phyloP scores from a whole-genome alignment of 371 early-diverging fungal genomes.

The Rhizopus microsporus region DNA sequence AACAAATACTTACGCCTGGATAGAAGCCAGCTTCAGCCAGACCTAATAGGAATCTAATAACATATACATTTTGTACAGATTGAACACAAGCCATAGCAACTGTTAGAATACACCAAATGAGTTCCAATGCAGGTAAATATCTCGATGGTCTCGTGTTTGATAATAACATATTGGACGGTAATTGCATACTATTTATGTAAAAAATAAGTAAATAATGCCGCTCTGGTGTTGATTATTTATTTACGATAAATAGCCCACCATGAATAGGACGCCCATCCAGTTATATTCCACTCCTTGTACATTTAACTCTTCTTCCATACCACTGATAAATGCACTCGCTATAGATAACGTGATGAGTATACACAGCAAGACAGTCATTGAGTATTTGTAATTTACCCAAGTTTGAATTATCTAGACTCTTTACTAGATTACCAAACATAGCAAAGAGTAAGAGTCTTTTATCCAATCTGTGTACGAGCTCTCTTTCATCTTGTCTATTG shows the following conservation, averaged over 20 bases:
- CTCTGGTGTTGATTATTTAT: slow-evolving; percentile 1
- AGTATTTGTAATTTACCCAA: slow-evolving; percentile 25
- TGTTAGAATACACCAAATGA: slow-evolving; percentile 58
- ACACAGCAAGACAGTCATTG: not conserved
- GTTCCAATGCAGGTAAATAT: slow-evolving; percentile 55
- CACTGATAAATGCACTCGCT: slow-evolving; percentile 53
- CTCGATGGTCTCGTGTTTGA: slow-evolving; percentile 52
- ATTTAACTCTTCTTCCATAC: slow-evolving; percentile 52
- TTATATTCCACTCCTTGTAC: slow-evolving; percentile 43
- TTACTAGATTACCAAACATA: slow-evolving; percentile 50
- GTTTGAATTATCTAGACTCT: slow-evolving; percentile 42
- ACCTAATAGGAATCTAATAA: slow-evolving; percentile 60
- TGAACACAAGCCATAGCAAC: slow-evolving; percentile 63
- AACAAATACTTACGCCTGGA: slow-evolving; percentile 39
- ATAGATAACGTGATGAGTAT: not conserved
- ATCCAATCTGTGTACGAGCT: slow-evolving; percentile 35
- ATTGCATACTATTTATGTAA: slow-evolving; percentile 43
- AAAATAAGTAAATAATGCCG: not conserved
- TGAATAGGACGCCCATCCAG: slow-evolving; percentile 48
- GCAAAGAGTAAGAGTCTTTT: slow-evolving; percentile 41
- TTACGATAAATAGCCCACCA: slow-evolving; percentile 47
- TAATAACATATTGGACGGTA: slow-evolving; percentile 63
- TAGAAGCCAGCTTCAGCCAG: slow-evolving; percentile 65
- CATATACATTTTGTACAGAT: slow-evolving; percentile 45
- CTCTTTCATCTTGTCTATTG: slow-evolving; percentile 25